phyloP scores from a whole-genome alignment of 2,329 filamentous ascomycete species.

The Epichloe amarillans region DNA sequence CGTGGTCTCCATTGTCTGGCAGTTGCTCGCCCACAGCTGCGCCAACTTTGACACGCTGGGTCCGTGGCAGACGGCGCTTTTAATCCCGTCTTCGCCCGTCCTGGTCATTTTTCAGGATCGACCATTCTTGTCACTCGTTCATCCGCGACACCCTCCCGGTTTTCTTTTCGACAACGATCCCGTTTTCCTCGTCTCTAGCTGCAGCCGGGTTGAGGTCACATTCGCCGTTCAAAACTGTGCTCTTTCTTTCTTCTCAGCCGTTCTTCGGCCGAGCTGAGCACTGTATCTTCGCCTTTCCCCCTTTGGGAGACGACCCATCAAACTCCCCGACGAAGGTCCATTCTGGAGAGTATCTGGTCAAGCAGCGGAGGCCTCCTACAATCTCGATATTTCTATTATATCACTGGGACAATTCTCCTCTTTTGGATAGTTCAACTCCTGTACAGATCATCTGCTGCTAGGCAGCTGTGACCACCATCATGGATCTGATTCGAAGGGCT shows the following conservation, averaged over 20 bases:
- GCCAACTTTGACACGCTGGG: conserved; percentile 1
- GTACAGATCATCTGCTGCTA: background rate
- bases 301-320: background rate
- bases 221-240: background rate
- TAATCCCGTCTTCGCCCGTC: background rate
- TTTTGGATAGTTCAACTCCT: background rate
- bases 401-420: background rate
- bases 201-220: background rate
- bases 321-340: background rate
- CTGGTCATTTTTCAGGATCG: background rate
- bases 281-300: background rate
- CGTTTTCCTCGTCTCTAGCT: background rate
- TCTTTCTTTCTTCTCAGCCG: background rate
- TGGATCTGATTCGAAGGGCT: conserved; percentile 47
- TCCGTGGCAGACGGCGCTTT: background rate
- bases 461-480: conserved; percentile 16
- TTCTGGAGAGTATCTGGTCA: too few relatives aligned
- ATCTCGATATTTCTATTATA: background rate
- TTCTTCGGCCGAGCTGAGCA: background rate
- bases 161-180: background rate
- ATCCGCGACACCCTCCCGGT: background rate
- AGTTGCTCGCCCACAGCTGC: background rate
- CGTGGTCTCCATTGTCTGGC: background rate
- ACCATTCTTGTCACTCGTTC: conserved; percentile 3
- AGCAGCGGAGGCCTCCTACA: background rate